These are phyloP conservation scores for Penicillium sp. DNA, from an alignment of 2,329 filamentous ascomycete genomes.

Conservation along the genomic window DNA sequence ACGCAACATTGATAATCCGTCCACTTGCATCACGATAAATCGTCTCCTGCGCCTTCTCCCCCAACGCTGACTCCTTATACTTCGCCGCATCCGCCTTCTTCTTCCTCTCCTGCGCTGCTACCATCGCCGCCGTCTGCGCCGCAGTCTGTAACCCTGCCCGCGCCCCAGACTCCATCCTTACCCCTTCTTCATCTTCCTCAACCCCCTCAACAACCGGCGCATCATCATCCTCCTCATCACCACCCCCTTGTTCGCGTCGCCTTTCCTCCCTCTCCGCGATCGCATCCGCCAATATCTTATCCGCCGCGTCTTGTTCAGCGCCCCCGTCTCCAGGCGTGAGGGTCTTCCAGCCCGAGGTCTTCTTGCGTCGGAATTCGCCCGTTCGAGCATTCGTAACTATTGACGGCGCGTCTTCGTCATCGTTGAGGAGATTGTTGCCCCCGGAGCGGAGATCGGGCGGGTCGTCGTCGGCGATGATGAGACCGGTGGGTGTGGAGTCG, in stretches of 20 bases:
- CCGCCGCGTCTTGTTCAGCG: conserved; percentile 56
- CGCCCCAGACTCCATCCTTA: conserved; percentile 87
- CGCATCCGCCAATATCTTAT: conserved; percentile 66
- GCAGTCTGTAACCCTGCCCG: conserved; percentile 80
- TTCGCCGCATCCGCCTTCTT: no score
- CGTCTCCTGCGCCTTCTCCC: conserved; percentile 59
- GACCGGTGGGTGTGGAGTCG: conserved; percentile 36
- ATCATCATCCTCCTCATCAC: conserved; percentile 33
- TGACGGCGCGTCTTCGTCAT: no score
- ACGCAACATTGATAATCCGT: conserved; percentile 81
- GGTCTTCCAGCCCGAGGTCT: conserved; percentile 72
- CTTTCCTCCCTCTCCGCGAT: no score
- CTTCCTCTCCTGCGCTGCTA: conserved; percentile 57
- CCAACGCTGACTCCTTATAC: conserved; percentile 36
- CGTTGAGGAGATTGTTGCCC: no score
- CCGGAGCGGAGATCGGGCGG: conserved; percentile 32
- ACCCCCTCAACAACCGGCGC: no score
- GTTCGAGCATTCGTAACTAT: no score
- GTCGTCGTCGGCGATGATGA: conserved; percentile 38
- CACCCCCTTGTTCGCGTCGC: no score
- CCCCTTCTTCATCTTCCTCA: no score
- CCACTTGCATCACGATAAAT: conserved; percentile 93
- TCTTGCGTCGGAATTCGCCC: conserved; percentile 59
- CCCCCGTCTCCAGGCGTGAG: conserved; percentile 9
- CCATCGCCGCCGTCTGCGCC: conserved; percentile 62